phyloP scores from a whole-genome alignment of 148 eudicot species.

The Fagopyrum esculentum region DNA sequence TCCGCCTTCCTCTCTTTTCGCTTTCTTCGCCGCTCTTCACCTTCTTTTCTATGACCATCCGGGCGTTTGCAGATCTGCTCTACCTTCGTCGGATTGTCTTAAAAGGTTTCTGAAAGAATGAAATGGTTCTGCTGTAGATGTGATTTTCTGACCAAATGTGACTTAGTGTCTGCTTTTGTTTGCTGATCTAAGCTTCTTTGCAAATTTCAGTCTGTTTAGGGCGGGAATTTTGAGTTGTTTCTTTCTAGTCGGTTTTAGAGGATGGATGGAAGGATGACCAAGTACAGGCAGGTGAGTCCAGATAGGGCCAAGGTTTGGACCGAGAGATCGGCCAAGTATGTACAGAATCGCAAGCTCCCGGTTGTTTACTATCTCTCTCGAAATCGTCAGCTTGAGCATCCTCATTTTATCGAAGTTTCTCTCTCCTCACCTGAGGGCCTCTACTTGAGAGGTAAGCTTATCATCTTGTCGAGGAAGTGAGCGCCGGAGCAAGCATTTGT shows the following conservation, averaged over 20 bases:
- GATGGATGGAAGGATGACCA: constrained; percentile 76
- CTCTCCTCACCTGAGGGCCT: constrained; percentile 64
- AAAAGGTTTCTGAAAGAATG: neutral
- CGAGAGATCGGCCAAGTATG: constrained; percentile 81
- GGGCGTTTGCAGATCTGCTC: neutral
- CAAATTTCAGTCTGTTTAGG: neutral
- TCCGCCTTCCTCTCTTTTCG: neutral
- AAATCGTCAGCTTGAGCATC: constrained; percentile 82
- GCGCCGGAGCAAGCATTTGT: constrained; percentile 21
- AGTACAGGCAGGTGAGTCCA: constrained; percentile 77
- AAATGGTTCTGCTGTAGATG: neutral
- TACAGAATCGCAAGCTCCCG: constrained; percentile 55
- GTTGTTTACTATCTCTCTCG: constrained; percentile 73
- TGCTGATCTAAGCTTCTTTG: neutral
- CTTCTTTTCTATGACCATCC: neutral
- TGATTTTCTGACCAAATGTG: neutral
- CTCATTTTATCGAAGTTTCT: constrained; percentile 72
- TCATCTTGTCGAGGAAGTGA: constrained; percentile 25
- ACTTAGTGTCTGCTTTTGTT: neutral
- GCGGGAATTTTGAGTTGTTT: neutral
- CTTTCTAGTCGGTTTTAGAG: constrained; percentile 4
- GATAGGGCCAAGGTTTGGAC: constrained; percentile 91
- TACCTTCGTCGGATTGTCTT: neutral
- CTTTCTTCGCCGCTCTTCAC: neutral
- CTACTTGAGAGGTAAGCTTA: constrained; percentile 56